Base-by-base conservation (phyloP, 176 grass and related monocot species). In the Ampelocalamus luodianensis region DNA sequence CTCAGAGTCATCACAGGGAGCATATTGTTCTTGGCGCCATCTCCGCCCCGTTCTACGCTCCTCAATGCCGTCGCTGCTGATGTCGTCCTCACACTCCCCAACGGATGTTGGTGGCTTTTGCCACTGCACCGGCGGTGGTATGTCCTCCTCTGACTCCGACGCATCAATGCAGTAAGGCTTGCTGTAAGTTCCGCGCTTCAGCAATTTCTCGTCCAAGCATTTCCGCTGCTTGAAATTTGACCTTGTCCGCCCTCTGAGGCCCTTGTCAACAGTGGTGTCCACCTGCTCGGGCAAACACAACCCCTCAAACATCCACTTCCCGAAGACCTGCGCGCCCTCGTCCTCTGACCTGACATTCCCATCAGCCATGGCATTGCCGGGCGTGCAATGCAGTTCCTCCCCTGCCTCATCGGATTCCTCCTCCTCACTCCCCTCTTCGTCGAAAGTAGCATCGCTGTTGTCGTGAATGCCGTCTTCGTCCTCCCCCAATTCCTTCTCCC, bases 141-240 rank as follows among this genome's bases (percentile, higher is more conserved):
- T 36, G 36, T 78, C 88, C 17, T 86, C 79, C 44, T 86, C 79
- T 0, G 88, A 74, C 20, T 74, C 81, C 17, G 65, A 24, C 11
- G 65, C 17, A 17, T 90, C 84, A 20, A 90, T 89, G 14, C 23
- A 72, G 58, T 49, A 46, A 10, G 88, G 84, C 10, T 66, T 78
- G 12, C 66, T 58, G 49, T 59, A 49, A 9, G 48, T 66, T 12
- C 88, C 88, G 0, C 37, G 72, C 3, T 4, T 77, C 56, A 86
- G 79, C 79, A 86, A 1, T 50, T 86, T 90, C 67, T 49, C 82
- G 73, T 90, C 39, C 8, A 17, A 34, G 71, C 78, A 81, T 16
- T 80, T 77, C n/a, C 48, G 32, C 16, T 81, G n/a, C 14, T 48
- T 74, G 16, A 74, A 74, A 36, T 53, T 58, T 17, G 78, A 90